Evolutionary conservation across 2,329 filamentous ascomycete genomes (phyloP), one percentile per base, ranked within the genome.

Genomic region (Verruconis gallopava): DNA sequence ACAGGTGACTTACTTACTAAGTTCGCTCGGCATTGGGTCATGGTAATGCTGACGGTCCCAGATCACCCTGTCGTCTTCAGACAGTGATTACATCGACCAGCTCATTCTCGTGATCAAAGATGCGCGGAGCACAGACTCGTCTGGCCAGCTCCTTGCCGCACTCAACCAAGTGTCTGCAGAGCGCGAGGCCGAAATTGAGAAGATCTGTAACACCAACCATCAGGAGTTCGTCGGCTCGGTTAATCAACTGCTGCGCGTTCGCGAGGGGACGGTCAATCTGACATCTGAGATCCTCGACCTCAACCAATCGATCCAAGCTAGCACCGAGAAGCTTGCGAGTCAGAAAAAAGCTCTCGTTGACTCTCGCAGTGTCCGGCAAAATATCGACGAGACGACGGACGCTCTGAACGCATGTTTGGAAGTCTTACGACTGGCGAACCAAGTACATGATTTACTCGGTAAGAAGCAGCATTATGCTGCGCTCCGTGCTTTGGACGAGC

Each of bases 391-490:
- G 53, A 85, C 88, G 9, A 85, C 82, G 1, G 78, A 85, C 58
- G 88, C 88, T 2, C 66, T 98, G 45, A 84, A 85, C 51, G 86
- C 93, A 51, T 96, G 89, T 46, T 68, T 98, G 28, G 88, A 91
- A 56, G 91, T 98, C 25, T 65, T 98, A 28, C 81, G 88, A 44
- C 80, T 93, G 5, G 86, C 93, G 40, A 98, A 98, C 54, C 80
- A 94, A 55, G 85, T 93, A 3, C 86, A 95, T 57, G 91, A 96
- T 42, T 68, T 98, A 44, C 74, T 96, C 37, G 77, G 78, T 30
- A 89, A 85, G 63, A 94, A 95, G 64, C 93, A 86, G 51, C 93
- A 96, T 58, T 98, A 98, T 59, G 85, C 82, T 4, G 91, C 91
- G 2, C 71, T 98, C 40, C 88, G 93, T 51, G 89, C 89, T 3